Conservation (phyloP, 106 monocot species). For the Alisma plantagoaquatica region DNA sequence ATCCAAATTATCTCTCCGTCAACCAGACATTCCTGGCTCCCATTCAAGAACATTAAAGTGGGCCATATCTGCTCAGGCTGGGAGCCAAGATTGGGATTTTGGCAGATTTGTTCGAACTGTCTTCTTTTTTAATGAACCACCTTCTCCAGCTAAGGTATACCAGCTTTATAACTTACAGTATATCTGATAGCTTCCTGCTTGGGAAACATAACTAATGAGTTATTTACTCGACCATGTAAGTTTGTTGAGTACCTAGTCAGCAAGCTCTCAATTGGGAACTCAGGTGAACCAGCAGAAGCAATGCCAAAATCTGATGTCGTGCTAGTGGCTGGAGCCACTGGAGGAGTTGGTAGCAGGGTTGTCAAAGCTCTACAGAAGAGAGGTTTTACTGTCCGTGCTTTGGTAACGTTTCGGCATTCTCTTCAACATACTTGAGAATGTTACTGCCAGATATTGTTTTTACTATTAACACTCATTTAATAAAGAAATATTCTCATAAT, state of each 20-base stretch:
- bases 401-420: too few species aligned
- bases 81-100: constrained; percentile 74
- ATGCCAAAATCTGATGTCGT: constrained; percentile 61
- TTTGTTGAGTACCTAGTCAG: constrained; percentile 60
- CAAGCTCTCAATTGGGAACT: constrained; percentile 32
- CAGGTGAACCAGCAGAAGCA: constrained; percentile 31
- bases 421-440: too few species aligned
- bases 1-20: constrained; percentile 4
- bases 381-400: constrained; percentile 62
- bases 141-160: constrained; percentile 74
- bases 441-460: too few species aligned
- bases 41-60: constrained; percentile 21
- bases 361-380: constrained; percentile 62
- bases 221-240: too few species aligned
- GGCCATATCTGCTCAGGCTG: constrained; percentile 44
- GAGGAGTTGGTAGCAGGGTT: constrained; percentile 93
- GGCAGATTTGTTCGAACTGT: constrained; percentile 81
- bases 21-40: constrained; percentile 11
- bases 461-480: too few species aligned
- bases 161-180: not conserved
- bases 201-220: constrained; percentile 9
- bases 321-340: constrained; percentile 88
- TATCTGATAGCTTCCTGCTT: not conserved
- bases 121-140: constrained; percentile 93
- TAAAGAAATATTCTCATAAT: too few species aligned